These are phyloP conservation scores for Daldinia loculata DNA, from an alignment of 495 filamentous ascomycete genomes.

Conservation along the genomic window DNA sequence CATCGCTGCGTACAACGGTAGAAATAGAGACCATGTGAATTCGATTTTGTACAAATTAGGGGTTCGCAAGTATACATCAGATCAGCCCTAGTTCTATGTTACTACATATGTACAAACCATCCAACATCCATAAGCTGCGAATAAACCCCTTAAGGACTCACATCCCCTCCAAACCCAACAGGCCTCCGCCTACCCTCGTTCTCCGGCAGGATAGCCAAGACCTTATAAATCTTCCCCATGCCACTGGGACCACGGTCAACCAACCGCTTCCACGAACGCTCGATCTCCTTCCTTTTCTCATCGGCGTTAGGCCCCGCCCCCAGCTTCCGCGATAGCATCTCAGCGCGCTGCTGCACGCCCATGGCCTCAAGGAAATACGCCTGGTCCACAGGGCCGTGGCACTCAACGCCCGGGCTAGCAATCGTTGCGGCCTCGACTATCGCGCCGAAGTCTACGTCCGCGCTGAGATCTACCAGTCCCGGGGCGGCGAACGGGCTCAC, in stretches of 20 bases:
- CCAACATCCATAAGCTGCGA: background rate
- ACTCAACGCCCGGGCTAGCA: constrained; percentile 81
- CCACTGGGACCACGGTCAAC: constrained; percentile 79
- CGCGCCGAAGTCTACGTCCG: constrained; percentile 89
- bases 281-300: constrained; percentile 67
- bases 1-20: background rate
- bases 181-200: constrained; percentile 75
- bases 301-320: constrained; percentile 49
- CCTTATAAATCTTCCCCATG: constrained; percentile 96
- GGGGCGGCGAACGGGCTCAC: constrained; percentile 80
- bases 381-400: constrained; percentile 93
- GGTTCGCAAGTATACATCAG: background rate
- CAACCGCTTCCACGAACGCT: constrained; percentile 77
- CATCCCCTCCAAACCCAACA: constrained; percentile 89
- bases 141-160: constrained; percentile 44
- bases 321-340: constrained; percentile 64
- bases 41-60: constrained; percentile 2
- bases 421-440: constrained; percentile 81
- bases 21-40: background rate
- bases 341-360: constrained; percentile 82
- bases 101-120: background rate
- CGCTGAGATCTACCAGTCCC: constrained; percentile 84
- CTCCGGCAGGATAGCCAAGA: constrained; percentile 87
- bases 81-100: background rate
- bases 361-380: constrained; percentile 77